phyloP scores from a whole-genome alignment of 192 early-diverging fungal genomes.

The Cetraspora pellucida region DNA sequence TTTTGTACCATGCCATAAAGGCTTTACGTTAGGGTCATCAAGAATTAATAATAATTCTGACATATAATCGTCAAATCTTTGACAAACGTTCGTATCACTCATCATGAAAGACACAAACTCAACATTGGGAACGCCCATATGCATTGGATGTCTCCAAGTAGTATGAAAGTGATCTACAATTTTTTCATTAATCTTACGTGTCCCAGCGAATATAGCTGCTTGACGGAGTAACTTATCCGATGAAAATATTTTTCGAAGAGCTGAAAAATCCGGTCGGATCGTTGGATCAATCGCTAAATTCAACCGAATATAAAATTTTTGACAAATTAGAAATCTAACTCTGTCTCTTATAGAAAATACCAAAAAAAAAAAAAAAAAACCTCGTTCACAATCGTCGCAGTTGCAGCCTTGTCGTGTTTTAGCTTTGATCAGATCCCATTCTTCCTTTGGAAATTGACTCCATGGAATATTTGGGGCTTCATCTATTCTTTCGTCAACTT shows the following conservation, averaged over 20 bases:
- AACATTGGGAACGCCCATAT: slow-evolving; percentile 29
- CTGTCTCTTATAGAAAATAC: background rate
- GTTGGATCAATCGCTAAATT: slow-evolving; percentile 7
- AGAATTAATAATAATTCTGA: slow-evolving; percentile 15
- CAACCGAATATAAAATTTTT: background rate
- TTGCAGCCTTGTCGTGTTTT: slow-evolving; percentile 13
- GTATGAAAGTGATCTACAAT: slow-evolving; percentile 32
- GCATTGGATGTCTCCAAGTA: slow-evolving; percentile 30
- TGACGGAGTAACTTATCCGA: slow-evolving; percentile 34
- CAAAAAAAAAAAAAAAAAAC: slow-evolving; percentile 3
- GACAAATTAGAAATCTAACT: background rate
- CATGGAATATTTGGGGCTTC: background rate
- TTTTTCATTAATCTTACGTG: slow-evolving; percentile 29
- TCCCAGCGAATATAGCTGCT: slow-evolving; percentile 32
- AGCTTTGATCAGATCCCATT: background rate
- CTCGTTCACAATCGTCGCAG: slow-evolving; percentile 17
- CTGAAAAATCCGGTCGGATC: slow-evolving; percentile 17
- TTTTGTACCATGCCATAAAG: slow-evolving; percentile 37
- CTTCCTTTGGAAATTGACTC: slow-evolving; percentile 4
- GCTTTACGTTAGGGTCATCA: slow-evolving; percentile 28
- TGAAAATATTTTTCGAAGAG: background rate
- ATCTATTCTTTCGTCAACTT: background rate
- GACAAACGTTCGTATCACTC: slow-evolving; percentile 19
- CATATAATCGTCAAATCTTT: slow-evolving; percentile 31
- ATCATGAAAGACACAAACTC: slow-evolving; percentile 32